phyloP scores from a whole-genome alignment of 495 filamentous ascomycete genomes.

The Saxophila tyrrhenica region DNA sequence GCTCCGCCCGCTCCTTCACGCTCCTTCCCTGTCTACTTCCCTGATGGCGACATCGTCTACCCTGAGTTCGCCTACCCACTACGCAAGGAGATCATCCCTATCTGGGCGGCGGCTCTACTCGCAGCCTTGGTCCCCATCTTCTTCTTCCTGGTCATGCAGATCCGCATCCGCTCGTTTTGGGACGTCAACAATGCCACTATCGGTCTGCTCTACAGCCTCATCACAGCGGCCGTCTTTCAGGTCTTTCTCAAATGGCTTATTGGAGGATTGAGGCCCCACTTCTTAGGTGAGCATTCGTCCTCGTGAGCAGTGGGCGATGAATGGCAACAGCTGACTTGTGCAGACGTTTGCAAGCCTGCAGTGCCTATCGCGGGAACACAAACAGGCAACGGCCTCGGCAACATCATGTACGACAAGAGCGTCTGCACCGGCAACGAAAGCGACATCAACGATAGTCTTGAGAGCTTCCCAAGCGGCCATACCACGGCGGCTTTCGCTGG shows the following conservation, averaged over 20 bases:
- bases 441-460: slow-evolving; percentile 37
- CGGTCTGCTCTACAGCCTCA: slow-evolving; percentile 48
- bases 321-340: neutral
- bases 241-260: slow-evolving; percentile 44
- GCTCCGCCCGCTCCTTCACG: slow-evolving; percentile 44
- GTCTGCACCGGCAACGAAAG: slow-evolving; percentile 40
- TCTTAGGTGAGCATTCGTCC: slow-evolving; percentile 28
- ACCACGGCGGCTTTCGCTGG: slow-evolving; percentile 42
- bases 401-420: slow-evolving; percentile 39
- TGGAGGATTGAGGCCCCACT: slow-evolving; percentile 41
- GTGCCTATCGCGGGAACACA: slow-evolving; percentile 18
- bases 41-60: slow-evolving; percentile 48
- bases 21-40: slow-evolving; percentile 47
- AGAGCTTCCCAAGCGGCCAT: slow-evolving; percentile 43
- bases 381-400: slow-evolving; percentile 34
- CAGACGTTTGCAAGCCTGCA: slow-evolving; percentile 35
- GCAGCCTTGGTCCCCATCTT: slow-evolving; percentile 43
- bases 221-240: slow-evolving; percentile 47
- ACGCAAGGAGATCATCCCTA: slow-evolving; percentile 52
- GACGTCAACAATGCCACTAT: slow-evolving; percentile 53
- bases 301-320: neutral
- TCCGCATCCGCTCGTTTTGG: slow-evolving; percentile 54
- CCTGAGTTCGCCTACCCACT: slow-evolving; percentile 51
- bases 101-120: slow-evolving; percentile 46
- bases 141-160: slow-evolving; percentile 39